These are phyloP conservation scores for Penicillium paradoxum DNA, from an alignment of 495 filamentous ascomycete species.

Conservation along the genomic window DNA sequence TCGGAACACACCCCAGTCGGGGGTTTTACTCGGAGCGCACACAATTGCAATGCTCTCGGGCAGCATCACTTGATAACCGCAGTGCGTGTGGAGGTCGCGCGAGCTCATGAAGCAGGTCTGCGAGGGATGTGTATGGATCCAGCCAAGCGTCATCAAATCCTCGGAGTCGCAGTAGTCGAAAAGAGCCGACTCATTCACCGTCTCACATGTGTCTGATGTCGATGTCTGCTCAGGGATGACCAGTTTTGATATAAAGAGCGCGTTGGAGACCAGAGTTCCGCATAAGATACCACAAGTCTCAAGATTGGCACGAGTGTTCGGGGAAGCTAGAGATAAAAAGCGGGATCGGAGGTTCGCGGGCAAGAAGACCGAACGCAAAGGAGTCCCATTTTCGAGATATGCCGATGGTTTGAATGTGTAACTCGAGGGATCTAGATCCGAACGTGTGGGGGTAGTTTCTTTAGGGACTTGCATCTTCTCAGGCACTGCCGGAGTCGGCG, in stretches of 20 bases:
- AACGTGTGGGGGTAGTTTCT: constrained; percentile 18
- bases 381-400: constrained; percentile 80
- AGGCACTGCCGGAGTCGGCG: constrained; percentile 25
- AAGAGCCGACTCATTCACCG: constrained; percentile 72
- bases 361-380: constrained; percentile 82
- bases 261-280: constrained; percentile 86
- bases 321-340: constrained; percentile 66
- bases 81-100: constrained; percentile 87
- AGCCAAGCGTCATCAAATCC: constrained; percentile 84
- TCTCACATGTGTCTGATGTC: constrained; percentile 92
- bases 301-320: constrained; percentile 74
- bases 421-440: constrained; percentile 43
- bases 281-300: constrained; percentile 95
- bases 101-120: constrained; percentile 99
- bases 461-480: constrained; percentile 33
- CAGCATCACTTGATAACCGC: constrained; percentile 89
- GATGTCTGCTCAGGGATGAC: constrained; percentile 87
- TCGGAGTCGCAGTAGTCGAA: constrained; percentile 84
- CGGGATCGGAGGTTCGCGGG: constrained; percentile 63
- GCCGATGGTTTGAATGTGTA: constrained; percentile 82
- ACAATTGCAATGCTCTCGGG: constrained; percentile 95
- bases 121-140: constrained; percentile 96
- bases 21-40: constrained; percentile 76
- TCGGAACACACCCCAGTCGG: constrained; percentile 88
- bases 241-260: constrained; percentile 80